A percentile compares a stretch with the other conserved stretches of the same genome.
Evolutionary conservation across 129 eudicot genomes (phyloP).

Genomic region (Flaveria bidentis): DNA sequence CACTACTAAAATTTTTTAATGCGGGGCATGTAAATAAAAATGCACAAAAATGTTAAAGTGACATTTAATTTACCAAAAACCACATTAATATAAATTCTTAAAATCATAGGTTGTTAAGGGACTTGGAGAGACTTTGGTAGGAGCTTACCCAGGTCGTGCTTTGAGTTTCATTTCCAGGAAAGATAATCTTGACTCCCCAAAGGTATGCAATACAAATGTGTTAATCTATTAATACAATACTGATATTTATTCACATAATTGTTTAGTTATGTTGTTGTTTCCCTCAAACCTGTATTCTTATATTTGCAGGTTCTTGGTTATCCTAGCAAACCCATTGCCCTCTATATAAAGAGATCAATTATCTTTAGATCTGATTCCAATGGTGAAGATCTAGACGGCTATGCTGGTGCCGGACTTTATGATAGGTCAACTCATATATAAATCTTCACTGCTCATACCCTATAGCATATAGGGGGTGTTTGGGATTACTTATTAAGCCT

Average conservation of each 20-base stretch:
- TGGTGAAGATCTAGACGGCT: constrained; percentile 99
- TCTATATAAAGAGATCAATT: constrained; percentile 77
- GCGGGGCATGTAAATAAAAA: not conserved
- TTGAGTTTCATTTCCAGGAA: constrained; percentile 83
- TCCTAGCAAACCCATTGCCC: constrained; percentile 98
- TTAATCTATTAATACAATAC: not conserved
- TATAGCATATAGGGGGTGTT: not conserved
- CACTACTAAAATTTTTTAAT: not conserved
- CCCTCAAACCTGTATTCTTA: constrained; percentile 17
- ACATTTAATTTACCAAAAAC: not conserved
- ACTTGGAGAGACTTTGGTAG: constrained; percentile 89
- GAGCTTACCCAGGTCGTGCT: constrained; percentile 88
- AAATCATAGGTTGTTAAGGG: constrained; percentile 76
- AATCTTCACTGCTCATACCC: not conserved
- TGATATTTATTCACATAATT: not conserved
- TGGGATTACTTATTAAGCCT: not conserved
- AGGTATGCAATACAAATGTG: constrained; percentile 40
- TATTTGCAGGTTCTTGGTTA: constrained; percentile 78
- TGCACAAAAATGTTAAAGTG: not conserved
- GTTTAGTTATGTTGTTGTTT: constrained; percentile 7
- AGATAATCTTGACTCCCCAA: constrained; percentile 70
- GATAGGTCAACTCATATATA: constrained; percentile 59
- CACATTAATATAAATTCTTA: not conserved
- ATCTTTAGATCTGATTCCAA: constrained; percentile 98
- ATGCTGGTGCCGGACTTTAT: constrained; percentile 99